Base-by-base conservation (phyloP, 495 filamentous ascomycete genomes). In the Umbilicaria muhlenbergii region DNA sequence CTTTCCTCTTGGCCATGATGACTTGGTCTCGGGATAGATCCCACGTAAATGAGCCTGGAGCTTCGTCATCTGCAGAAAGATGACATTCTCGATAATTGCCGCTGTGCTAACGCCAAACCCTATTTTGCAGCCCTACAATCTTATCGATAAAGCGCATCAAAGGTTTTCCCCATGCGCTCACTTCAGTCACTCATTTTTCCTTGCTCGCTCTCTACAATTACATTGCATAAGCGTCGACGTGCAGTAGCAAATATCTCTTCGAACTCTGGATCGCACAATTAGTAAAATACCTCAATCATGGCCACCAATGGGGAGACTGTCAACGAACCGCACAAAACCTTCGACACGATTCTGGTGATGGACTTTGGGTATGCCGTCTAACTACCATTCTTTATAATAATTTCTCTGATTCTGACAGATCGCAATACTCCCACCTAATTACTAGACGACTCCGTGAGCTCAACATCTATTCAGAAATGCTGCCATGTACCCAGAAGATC, bases 391-490 rank as follows among this genome's bases (percentile, higher is more conserved):
- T 6, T 10, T 4, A 38, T 39, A 41, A 44, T 38, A 44, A 32
- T 37, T 18, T 45, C 2, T 15, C 33, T 39, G 15, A 16, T 45
- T 13, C 8, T 40, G 21, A 41, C 38, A 66, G 65, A 49, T 66
- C 67, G 3, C 77, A 80, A 59, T 82, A 75, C 41, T 74, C 72
- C 3, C 84, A 87, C 53, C 69, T 91, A 13, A 89, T 91, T 54
- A 77, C 74, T 2, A 70, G 86, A 31, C 77, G 83, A 38, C 70
- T 92, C 12, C 70, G 86, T 50, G 76, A 80, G 36, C 70, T 94
- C 64, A 81, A 83, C 68, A 73, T 96, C 58, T 94, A 82, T 69
- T 75, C 75, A 34, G 89, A 96, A 66, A 82, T 95, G 78, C 75
- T 94, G 37, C 88, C 87, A 24, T 95, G 89, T 67, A 95, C 86